phyloP scores from a whole-genome alignment of 2,329 filamentous ascomycete species.

The Phialocephala sp. region DNA sequence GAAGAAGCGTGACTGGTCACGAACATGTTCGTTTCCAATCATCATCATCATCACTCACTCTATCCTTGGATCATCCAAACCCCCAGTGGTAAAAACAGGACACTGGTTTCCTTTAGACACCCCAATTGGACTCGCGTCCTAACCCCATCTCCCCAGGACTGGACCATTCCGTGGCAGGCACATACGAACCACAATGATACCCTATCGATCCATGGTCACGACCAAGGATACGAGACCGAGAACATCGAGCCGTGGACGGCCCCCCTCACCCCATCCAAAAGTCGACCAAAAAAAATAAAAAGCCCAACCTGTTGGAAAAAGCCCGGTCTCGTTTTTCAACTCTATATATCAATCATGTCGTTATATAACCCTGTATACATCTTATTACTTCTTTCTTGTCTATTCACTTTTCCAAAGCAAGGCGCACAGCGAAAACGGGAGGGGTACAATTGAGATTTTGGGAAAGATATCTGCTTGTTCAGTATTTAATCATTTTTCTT shows the following conservation, averaged over 20 bases:
- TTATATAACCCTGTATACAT: conserved; percentile 34
- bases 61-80: conserved; percentile 19
- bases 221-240: conserved; percentile 7
- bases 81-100: conserved; percentile 33
- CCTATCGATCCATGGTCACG: conserved; percentile 11
- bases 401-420: conserved; percentile 26
- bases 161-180: conserved; percentile 15
- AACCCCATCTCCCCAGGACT: background rate
- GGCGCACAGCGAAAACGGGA: conserved; percentile 28
- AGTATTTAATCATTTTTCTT: conserved; percentile 19
- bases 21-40: conserved; percentile 23
- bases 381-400: conserved; percentile 16
- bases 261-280: conserved; percentile 15
- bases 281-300: conserved; percentile 19
- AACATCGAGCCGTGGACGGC: conserved; percentile 20
- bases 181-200: conserved; percentile 13
- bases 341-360: conserved; percentile 25
- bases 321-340: background rate
- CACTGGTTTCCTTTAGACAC: conserved; percentile 23
- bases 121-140: conserved; percentile 19
- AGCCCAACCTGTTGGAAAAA: conserved; percentile 13
- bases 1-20: conserved; percentile 25
- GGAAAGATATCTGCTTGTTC: conserved; percentile 24
- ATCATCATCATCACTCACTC: conserved; percentile 13
- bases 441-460: background rate